These are phyloP conservation scores for Polyporus tsugae DNA, from an alignment of 1,284 basidiomycete species.

Conservation along the genomic window DNA sequence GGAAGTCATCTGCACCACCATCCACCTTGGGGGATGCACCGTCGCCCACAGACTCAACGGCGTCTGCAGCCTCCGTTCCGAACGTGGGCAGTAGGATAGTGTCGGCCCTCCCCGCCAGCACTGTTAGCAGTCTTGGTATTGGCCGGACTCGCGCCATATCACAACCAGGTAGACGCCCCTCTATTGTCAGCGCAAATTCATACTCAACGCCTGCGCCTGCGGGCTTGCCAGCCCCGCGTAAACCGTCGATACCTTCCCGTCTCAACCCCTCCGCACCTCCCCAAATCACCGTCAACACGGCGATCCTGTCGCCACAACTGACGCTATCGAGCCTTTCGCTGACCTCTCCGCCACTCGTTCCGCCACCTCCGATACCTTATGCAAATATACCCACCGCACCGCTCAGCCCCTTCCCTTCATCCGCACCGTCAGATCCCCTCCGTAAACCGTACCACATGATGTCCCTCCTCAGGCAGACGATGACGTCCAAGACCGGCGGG, in stretches of 20 bases:
- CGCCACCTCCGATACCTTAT: conserved; percentile 59
- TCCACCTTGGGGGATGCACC: conserved; percentile 50
- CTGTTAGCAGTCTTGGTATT: conserved; percentile 42
- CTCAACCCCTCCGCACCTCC: conserved; percentile 56
- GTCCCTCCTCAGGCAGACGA: conserved; percentile 80
- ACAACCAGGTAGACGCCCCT: conserved; percentile 72
- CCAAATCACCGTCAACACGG: conserved; percentile 60
- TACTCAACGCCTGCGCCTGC: conserved; percentile 43
- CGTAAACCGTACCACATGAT: conserved; percentile 93
- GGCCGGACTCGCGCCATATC: conserved; percentile 71
- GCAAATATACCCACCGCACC: conserved; percentile 74
- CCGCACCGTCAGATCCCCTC: conserved; percentile 75
- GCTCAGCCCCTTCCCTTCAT: conserved; percentile 74
- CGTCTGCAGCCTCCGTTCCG: conserved; percentile 51
- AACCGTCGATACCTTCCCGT: conserved; percentile 68
- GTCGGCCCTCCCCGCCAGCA: conserved; percentile 52
- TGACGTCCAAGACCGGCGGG: conserved; percentile 84
- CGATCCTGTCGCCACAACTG: conserved; percentile 52
- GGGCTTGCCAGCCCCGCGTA: conserved; percentile 52
- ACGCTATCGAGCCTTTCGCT: conserved; percentile 35
- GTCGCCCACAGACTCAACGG: conserved; percentile 65
- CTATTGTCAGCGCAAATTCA: conserved; percentile 43
- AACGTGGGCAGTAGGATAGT: conserved; percentile 48
- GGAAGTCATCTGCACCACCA: conserved; percentile 69
- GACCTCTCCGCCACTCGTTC: conserved; percentile 51